Conservation (phyloP, 1,139 yeast species). For the Pichia cactophila region DNA sequence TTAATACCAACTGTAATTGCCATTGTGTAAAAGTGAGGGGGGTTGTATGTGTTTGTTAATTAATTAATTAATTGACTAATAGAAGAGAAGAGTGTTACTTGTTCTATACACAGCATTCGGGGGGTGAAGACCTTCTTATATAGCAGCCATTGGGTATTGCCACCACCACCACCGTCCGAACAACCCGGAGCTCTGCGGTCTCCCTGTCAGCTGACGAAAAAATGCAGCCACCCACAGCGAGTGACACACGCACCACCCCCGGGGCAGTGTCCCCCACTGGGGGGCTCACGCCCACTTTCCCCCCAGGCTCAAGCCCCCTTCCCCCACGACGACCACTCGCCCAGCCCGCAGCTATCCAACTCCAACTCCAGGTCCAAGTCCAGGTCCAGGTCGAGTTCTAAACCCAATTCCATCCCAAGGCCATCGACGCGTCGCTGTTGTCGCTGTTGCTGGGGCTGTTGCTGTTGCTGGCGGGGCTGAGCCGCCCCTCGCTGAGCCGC, state of each 20-base stretch:
- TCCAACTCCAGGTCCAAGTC: not conserved
- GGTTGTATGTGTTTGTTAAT: not conserved
- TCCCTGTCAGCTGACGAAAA: too few species aligned
- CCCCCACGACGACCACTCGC: too few species aligned
- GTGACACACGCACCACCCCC: too few species aligned
- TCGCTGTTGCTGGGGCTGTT: too few species aligned
- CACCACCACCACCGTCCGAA: not conserved
- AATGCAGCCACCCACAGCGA: too few species aligned
- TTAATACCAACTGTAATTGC: slow-evolving; percentile 64
- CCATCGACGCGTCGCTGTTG: too few species aligned
- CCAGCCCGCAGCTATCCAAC: too few species aligned
- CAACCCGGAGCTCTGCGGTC: not conserved
- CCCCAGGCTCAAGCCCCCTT: too few species aligned
- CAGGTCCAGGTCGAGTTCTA: not conserved
- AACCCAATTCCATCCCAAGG: too few species aligned
- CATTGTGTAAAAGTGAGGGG: slow-evolving; percentile 24
- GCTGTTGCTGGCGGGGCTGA: too few species aligned
- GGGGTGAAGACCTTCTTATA: not conserved
- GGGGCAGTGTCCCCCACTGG: too few species aligned
- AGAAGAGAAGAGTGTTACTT: not conserved
- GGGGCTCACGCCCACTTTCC: too few species aligned
- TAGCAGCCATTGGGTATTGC: not conserved
- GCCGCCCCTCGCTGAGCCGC: not conserved
- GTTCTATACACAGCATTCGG: not conserved
- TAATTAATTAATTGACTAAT: slow-evolving; percentile 4